Percentiles rank a stretch among this genome's conserved stretches.
Conservation (phyloP, 2,329 filamentous ascomycete species). For the Albophoma yamanashiensis region DNA sequence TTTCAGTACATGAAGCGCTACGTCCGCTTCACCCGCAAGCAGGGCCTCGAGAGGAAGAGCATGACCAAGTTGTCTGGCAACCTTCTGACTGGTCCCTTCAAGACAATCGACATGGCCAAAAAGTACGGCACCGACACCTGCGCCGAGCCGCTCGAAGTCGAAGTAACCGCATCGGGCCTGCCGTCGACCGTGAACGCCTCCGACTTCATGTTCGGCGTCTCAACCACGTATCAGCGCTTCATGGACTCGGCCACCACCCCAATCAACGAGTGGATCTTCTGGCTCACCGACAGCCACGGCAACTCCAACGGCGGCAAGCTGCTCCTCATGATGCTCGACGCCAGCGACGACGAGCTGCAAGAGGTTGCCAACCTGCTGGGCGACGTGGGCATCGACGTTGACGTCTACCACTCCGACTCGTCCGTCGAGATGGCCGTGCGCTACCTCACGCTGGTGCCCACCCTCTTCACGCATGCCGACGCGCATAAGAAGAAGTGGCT, state of each 20-base stretch:
- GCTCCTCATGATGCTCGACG: conserved; percentile 42
- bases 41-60: conserved; percentile 36
- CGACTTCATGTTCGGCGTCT: conserved; percentile 49
- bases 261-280: conserved; percentile 48
- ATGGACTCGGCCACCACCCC: conserved; percentile 39
- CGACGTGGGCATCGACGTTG: conserved; percentile 42
- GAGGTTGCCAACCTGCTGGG: conserved; percentile 35
- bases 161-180: conserved; percentile 38
- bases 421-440: conserved; percentile 46
- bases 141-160: conserved; percentile 36
- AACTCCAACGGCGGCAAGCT: conserved; percentile 47
- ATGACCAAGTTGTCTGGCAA: conserved; percentile 39
- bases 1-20: conserved; percentile 48
- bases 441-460: conserved; percentile 44
- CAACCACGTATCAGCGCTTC: conserved; percentile 45
- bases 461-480: conserved; percentile 40
- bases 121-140: conserved; percentile 27
- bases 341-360: conserved; percentile 37
- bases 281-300: conserved; percentile 46
- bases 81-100: conserved; percentile 37
- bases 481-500: conserved; percentile 44
- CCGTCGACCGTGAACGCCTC: conserved; percentile 41
- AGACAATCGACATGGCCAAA: conserved; percentile 35
- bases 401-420: conserved; percentile 44
- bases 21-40: conserved; percentile 35